phyloP scores from a whole-genome alignment of 2,329 filamentous ascomycete species.

The Exophiala lecanii-corni region DNA sequence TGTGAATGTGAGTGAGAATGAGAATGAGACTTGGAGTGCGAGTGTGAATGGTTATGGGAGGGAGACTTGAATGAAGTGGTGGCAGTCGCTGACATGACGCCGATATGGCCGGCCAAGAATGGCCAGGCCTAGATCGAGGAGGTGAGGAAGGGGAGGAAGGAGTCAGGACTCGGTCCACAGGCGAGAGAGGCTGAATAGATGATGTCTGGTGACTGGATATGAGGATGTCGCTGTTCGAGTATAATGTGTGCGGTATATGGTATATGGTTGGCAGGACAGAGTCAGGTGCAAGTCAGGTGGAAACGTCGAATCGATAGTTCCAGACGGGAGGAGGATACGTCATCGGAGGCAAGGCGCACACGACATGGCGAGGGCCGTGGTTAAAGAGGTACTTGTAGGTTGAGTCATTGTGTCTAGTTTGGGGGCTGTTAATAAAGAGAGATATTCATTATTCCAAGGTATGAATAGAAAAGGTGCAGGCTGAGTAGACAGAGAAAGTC shows the following conservation, averaged over 20 bases:
- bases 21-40: conserved; percentile 19
- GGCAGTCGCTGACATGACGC: conserved; percentile 28
- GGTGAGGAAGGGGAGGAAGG: too few relatives aligned
- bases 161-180: too few relatives aligned
- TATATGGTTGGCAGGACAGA: background rate
- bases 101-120: background rate
- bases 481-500: background rate
- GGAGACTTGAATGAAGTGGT: conserved; percentile 26
- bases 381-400: background rate
- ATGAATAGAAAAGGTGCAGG: background rate
- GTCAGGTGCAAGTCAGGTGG: background rate
- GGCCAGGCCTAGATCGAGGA: conserved; percentile 7
- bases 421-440: background rate
- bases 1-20: conserved; percentile 25
- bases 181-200: too few relatives aligned
- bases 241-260: too few relatives aligned
- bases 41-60: conserved; percentile 24
- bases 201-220: too few relatives aligned
- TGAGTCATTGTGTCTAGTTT: conserved; percentile 1
- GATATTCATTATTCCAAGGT: too few relatives aligned
- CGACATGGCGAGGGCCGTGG: background rate
- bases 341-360: background rate
- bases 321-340: too few relatives aligned
- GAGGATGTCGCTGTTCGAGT: too few relatives aligned
- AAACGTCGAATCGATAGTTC: background rate